Evolutionary conservation across 768 basidiomycete species (phyloP), one percentile per base, ranked within the genome.

Genomic region (Mycena floridula): DNA sequence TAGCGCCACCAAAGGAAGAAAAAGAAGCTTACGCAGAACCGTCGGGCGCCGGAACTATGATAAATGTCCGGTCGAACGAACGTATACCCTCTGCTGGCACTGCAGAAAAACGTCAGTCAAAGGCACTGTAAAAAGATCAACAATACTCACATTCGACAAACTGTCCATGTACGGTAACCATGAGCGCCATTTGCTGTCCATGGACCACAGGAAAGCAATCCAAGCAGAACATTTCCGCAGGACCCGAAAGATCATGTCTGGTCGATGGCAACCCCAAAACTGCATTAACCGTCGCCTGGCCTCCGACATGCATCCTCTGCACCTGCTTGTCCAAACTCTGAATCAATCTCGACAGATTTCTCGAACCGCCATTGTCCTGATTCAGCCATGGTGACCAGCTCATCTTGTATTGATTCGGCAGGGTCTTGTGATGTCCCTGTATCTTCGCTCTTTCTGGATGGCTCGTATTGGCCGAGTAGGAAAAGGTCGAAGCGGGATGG

Each of bases 1-100:
- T 41, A 25, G 43, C 45, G 13, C 51, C 48, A 36, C 41, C 35
- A 46, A 49, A 43, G 13, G 18, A 45, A 25, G 25, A 47, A 15
- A 45, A 20, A 4, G 22, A 37, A 41, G 75, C 92, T 51, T 63
- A 95, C 93, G 82, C 70, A 54, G 94, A 93, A 22, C 83, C 87
- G 42, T 85, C 81, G 21, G 81, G 65, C 3, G 93, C 85, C 28
- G 87, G 85, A 4, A 82, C 81, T 21, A 99, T 69, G 44, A 98
- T 75, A 58, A 98, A 94, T 0, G 89, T 83, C 46, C 96, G 77
- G 59, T 96, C 92, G 63, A 99, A 99, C 18, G 93, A 95, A 37
- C 95, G 79, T 20, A 91, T 66, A 9, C 92, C 93, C 43, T 79
- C 78, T 7, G 80, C 70, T 22, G 85, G 82, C 52, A 77, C 85